Percentiles rank a stretch among this genome's conserved stretches.
These are phyloP conservation scores for Aspergillus avenaceus DNA, from an alignment of 495 filamentous ascomycete genomes.

Conservation along the genomic window DNA sequence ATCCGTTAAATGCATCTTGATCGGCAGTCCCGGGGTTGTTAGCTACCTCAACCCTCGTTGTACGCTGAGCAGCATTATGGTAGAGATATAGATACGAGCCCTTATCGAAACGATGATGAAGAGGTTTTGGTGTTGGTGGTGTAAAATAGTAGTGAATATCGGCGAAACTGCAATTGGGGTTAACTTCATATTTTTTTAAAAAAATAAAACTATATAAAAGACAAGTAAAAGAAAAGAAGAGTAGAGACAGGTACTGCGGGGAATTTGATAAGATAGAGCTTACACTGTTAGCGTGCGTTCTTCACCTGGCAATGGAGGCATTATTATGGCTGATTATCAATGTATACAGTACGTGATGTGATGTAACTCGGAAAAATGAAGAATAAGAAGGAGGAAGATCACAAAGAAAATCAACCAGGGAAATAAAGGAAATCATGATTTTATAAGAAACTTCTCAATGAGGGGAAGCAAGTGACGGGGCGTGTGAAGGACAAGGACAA, in stretches of 20 bases:
- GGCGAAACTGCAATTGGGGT: constrained; percentile 58
- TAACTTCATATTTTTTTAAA: background rate
- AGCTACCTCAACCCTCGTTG: constrained; percentile 75
- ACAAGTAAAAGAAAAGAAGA: too few species aligned
- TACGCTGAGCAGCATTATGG: constrained; percentile 62
- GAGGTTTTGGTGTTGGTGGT: constrained; percentile 62
- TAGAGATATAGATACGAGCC: constrained; percentile 86
- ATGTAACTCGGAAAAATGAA: background rate
- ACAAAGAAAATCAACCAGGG: too few species aligned
- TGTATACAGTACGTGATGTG: background rate
- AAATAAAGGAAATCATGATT: background rate
- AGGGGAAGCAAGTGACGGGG: constrained; percentile 5
- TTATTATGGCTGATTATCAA: constrained; percentile 31
- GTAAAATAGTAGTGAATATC: constrained; percentile 90
- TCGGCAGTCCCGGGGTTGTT: constrained; percentile 83
- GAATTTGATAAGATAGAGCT: constrained; percentile 43
- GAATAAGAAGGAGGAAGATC: background rate
- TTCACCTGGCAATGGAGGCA: constrained; percentile 77
- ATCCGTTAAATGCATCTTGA: constrained; percentile 84
- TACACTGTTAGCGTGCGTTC: constrained; percentile 76
- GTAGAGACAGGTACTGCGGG: constrained; percentile 14
- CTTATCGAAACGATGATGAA: constrained; percentile 85
- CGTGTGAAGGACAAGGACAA: constrained; percentile 13
- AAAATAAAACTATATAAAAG: too few species aligned
- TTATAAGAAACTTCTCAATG: background rate